These are phyloP conservation scores for Termitomyces sp. DNA, from an alignment of 768 basidiomycete genomes.

Conservation along the genomic window DNA sequence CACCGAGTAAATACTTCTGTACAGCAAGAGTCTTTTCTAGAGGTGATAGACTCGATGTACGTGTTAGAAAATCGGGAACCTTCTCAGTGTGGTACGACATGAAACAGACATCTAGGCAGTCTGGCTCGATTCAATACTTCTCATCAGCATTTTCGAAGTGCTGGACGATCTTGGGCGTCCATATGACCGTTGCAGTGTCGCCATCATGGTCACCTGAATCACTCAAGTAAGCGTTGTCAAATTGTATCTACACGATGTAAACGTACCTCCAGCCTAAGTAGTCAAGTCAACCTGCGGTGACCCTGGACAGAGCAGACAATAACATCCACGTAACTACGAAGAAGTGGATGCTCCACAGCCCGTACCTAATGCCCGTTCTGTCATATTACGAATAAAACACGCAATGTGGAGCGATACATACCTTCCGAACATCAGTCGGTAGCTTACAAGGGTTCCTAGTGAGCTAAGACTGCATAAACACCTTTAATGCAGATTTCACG, in stretches of 20 bases:
- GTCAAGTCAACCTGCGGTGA: constrained; percentile 50
- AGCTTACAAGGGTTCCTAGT: constrained; percentile 68
- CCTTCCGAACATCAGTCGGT: constrained; percentile 63
- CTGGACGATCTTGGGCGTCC: constrained; percentile 49
- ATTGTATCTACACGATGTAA: not conserved
- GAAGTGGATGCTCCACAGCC: constrained; percentile 46
- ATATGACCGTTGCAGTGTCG: constrained; percentile 53
- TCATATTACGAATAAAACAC: not conserved
- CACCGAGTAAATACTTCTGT: constrained; percentile 46
- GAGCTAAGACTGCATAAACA: constrained; percentile 26
- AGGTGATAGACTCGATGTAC: constrained; percentile 14
- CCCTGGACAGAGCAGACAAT: constrained; percentile 54
- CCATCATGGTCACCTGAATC: constrained; percentile 65
- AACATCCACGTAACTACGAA: constrained; percentile 48
- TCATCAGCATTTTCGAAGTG: constrained; percentile 49
- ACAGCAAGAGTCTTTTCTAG: constrained; percentile 27
- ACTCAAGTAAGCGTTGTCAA: not conserved
- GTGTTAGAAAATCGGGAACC: constrained; percentile 35
- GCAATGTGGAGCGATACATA: constrained; percentile 14
- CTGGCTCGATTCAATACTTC: constrained; percentile 44
- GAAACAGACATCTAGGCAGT: constrained; percentile 34
- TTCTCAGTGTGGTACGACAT: constrained; percentile 30
- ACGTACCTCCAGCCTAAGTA: constrained; percentile 57
- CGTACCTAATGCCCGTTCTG: constrained; percentile 34
- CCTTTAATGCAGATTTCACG: not conserved